Evolutionary conservation across 805 yeast species (phyloP).

Genomic region (Wickerhamiella lipophila): DNA sequence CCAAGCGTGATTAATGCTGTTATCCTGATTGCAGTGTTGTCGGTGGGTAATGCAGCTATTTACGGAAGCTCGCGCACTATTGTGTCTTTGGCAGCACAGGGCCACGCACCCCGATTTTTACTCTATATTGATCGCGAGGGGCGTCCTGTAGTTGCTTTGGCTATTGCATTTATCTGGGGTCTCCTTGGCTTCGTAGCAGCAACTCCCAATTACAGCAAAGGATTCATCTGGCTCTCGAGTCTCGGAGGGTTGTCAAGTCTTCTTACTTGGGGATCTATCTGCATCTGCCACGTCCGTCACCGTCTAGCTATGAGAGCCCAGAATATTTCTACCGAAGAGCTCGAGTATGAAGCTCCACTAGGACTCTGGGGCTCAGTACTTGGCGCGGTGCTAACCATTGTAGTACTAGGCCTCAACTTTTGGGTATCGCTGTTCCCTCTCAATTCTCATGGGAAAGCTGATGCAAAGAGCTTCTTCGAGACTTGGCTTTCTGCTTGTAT

Average conservation of each 20-base stretch:
- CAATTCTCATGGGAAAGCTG: conserved; percentile 31
- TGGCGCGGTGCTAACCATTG: conserved; percentile 44
- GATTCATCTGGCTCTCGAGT: conserved; percentile 67
- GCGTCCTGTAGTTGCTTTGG: conserved; percentile 61
- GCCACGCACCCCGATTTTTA: conserved; percentile 47
- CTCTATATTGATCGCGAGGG: conserved; percentile 67
- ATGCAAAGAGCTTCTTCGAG: conserved; percentile 36
- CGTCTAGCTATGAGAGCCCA: conserved; percentile 48
- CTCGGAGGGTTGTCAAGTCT: conserved; percentile 63
- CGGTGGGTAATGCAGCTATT: conserved; percentile 64
- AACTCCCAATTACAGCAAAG: conserved; percentile 35
- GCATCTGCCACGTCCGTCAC: conserved; percentile 55
- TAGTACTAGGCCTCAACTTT: conserved; percentile 63
- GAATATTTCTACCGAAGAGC: conserved; percentile 57
- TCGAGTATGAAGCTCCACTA: conserved; percentile 51
- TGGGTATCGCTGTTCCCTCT: conserved; percentile 72
- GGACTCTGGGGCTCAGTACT: conserved; percentile 58
- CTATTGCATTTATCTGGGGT: conserved; percentile 37
- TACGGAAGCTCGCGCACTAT: conserved; percentile 62
- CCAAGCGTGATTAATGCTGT: conserved; percentile 63
- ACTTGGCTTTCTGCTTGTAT: conserved; percentile 39
- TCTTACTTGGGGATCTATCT: conserved; percentile 68
- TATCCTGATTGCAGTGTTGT: conserved; percentile 52
- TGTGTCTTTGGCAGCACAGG: conserved; percentile 53
- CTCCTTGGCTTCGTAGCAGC: conserved; percentile 52